Base-by-base conservation (phyloP, 441 rosid species). In the Erysimum pusillum region DNA sequence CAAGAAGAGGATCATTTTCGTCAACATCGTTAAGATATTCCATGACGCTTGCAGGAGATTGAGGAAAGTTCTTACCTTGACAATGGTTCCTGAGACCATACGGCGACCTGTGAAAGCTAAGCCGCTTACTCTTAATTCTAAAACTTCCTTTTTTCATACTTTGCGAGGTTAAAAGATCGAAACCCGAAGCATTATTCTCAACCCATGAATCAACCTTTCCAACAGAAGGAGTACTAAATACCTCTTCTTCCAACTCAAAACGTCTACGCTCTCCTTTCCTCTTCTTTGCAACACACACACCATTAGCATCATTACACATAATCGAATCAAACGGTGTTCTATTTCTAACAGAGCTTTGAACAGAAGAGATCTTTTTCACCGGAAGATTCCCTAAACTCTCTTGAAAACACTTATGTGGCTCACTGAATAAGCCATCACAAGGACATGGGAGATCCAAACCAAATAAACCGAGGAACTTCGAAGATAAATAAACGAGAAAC, bases 371-470 rank as follows among this genome's bases (percentile, higher is more conserved):
- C 45, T 82, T 86, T 69, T 77, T 63, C 1, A 82, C 71, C 2
- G 93, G 89, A 10, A 73, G 28, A 38, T 88, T 63, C 42, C 69
- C 81, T 44, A 89, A 54, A 49, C 66, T 69, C 54, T 81, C 77
- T 83, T 86, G 92, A 39, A 89, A 85, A 78, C 97, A 90, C 15
- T 73, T 63, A 44, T 52, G 67, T 2, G 81, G 74, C 32, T 71
- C 69, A 38, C 91, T 85, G 63, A 88, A 90, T 10, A 83, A n/a
- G 6, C 96, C 92, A 49, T 85, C 75, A 79, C 92, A 88, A 60
- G 91, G 88, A 49, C 97, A 91, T 2, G 93, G 92, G 56, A 93
- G 83, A 39, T 49, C 44, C 74, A 84, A 69, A 9, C 97, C 94
- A 20, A 91, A 85, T 18, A 90, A 54, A 76, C 82, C 73, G 56